Base-by-base conservation (phyloP, 2,329 filamentous ascomycete species). In the Ophiostoma sp. region DNA sequence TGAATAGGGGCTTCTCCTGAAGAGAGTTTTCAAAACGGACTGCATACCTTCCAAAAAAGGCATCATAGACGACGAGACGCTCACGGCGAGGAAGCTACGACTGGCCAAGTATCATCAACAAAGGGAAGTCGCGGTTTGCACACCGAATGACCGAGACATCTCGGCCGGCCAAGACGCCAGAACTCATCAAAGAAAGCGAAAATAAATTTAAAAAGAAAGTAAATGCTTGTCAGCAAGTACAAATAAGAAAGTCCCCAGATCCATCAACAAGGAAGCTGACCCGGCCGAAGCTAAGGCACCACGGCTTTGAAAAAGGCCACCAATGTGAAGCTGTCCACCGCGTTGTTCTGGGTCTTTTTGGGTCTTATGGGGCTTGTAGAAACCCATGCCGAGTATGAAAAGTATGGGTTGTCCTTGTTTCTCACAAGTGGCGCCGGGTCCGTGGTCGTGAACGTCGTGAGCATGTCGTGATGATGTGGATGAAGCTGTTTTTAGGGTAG, bases 231-330 rank as follows among this genome's bases (percentile, higher is more conserved):
- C 6, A 55, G 25, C 11, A 12, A 57, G 52, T 28, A 57, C 28
- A 17, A 36, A n/a, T 36, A 6, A n/a, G 15, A 61, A 61, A 61
- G 17, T 22, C 2, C n/a, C 50, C 17, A 15, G 8, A n/a, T 1
- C 15, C 1, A 48, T 2, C 17, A 28, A 42, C 39, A 68, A 1
- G 22, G 25, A 57, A 39, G 19, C 28, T n/a, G 17, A 22, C 39
- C 39, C 39, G 22, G 39, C 25, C 22, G 63, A 48, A 19, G n/a
- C 63, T 48, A 68, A 31, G 39, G 39, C n/a, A 31, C 15, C 39
- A 39, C 63, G 63, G 63, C 22, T 31, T 68, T 66, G n/a, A 31
- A 68, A 64, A 68, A 68, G 63, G 63, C 63, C 63, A 68, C 63
- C 63, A 68, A 68, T 68, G 39, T 28, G n/a, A 64, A n/a, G 59